A percentile compares a stretch with the other conserved stretches of the same genome.
Conservation (phyloP, 83 land plant species). For the Larix sibirica region DNA sequence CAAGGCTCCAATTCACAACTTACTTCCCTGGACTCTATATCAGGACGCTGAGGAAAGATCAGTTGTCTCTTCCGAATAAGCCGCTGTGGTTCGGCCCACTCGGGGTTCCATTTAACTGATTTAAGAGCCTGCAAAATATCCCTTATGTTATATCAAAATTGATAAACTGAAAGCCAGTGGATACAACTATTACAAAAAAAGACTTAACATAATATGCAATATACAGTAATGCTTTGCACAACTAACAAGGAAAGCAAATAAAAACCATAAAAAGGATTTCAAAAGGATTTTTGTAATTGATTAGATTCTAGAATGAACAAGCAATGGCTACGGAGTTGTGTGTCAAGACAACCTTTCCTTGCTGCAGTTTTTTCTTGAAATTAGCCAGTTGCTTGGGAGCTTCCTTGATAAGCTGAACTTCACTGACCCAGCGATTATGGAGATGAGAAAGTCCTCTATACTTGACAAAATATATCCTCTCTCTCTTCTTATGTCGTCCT, state of each 20-base stretch:
- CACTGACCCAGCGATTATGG: constrained; percentile 74
- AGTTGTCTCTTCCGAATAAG: constrained; percentile 53
- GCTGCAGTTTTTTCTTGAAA: constrained; percentile 43
- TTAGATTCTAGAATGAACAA: neutral
- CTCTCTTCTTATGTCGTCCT: neutral
- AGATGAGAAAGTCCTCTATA: constrained; percentile 75
- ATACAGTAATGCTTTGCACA: no score
- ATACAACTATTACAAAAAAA: neutral
- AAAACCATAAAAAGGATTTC: neutral
- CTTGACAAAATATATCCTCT: constrained; percentile 69
- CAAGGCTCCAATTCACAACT: neutral
- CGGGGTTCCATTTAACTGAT: constrained; percentile 50
- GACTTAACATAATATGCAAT: no score
- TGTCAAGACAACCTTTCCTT: constrained; percentile 30
- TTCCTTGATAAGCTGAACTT: constrained; percentile 39
- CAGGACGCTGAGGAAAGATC: constrained; percentile 11
- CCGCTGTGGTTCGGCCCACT: constrained; percentile 77
- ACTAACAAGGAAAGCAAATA: neutral
- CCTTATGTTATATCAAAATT: neutral
- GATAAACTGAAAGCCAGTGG: neutral
- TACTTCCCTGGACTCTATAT: neutral
- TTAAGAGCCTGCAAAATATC: constrained; percentile 25
- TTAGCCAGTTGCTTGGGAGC: constrained; percentile 49
- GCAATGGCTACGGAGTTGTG: neutral
- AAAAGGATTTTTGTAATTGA: neutral